Evolutionary conservation across 1,139 yeast species (phyloP).

Genomic region (Candida sp.): DNA sequence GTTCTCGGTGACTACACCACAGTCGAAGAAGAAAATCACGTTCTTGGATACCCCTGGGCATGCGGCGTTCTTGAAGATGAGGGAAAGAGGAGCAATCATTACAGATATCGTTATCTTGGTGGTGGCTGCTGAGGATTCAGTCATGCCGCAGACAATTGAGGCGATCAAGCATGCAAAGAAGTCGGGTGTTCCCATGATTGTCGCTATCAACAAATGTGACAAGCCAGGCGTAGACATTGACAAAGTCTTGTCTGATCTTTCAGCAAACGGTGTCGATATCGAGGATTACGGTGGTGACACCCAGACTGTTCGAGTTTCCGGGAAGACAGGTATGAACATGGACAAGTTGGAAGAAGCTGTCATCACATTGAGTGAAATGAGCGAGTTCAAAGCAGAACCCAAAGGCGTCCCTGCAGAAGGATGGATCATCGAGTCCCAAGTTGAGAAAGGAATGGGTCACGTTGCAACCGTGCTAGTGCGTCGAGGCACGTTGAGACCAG

Average conservation of each 20-base stretch:
- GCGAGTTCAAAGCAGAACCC: slow-evolving; percentile 74
- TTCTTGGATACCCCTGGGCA: slow-evolving; percentile 99
- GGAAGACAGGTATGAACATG: slow-evolving; percentile 83
- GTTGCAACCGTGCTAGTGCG: slow-evolving; percentile 85
- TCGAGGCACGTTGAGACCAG: slow-evolving; percentile 76
- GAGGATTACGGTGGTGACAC: slow-evolving; percentile 98
- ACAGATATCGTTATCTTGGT: slow-evolving; percentile 94
- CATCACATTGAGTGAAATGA: slow-evolving; percentile 80
- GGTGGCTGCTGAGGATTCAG: slow-evolving; percentile 98
- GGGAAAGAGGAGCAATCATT: slow-evolving; percentile 94
- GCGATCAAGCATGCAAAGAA: slow-evolving; percentile 93
- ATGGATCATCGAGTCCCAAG: slow-evolving; percentile 87
- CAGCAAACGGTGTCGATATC: slow-evolving; percentile 78
- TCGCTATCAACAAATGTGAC: slow-evolving; percentile 94
- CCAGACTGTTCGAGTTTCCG: slow-evolving; percentile 88
- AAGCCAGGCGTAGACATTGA: slow-evolving; percentile 74
- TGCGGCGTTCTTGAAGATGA: slow-evolving; percentile 95
- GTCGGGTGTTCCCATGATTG: slow-evolving; percentile 85
- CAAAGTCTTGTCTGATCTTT: slow-evolving; percentile 77
- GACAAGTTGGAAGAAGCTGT: slow-evolving; percentile 91
- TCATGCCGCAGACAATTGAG: slow-evolving; percentile 97
- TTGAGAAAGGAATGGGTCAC: slow-evolving; percentile 83
- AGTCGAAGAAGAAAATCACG: slow-evolving; percentile 77
- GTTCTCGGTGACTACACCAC: slow-evolving; percentile 80
- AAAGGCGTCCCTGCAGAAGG: slow-evolving; percentile 72